Base-by-base conservation (phyloP, 2,329 filamentous ascomycete genomes). In the Ciborinia camelliae region DNA sequence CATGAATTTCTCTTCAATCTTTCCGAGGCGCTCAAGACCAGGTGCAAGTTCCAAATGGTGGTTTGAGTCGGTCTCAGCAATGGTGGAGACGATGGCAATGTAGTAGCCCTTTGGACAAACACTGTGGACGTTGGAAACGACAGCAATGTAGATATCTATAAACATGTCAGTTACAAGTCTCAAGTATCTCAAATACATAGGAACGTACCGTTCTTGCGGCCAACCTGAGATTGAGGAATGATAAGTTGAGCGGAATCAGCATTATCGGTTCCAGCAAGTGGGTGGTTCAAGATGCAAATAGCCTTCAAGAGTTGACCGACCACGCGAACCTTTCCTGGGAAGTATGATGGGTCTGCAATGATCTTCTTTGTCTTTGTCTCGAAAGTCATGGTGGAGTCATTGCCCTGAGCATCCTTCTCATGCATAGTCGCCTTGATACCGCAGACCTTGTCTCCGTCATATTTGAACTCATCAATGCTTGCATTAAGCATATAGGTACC, bases 401-500 rank as follows among this genome's bases (percentile, higher is more conserved):
- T 69, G 84, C 82, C 77, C 26, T 53, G 47, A 10, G 39, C 47
- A 92, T 91, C 66, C 92, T 90, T 68, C 88, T 86, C 77, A 91
- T 91, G 76, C 93, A 98, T 98, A 72, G 95, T 97, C 59, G 95
- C 95, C 82, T 96, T 96, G 82, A 99, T 98, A 65, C 95, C 95
- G 20, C 87, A 84, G n/a, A 94, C 91, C 83, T 96, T 97, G 75
- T 84, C 86, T 64, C 82, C 86, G 66, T 96, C 91, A 76, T 95
- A 96, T 67, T 90, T 78, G 70, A 99, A 81, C 82, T 99, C 95
- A 69, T 98, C 90, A 64, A 99, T 85, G 71, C 88, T 87, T 72
- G 95, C 96, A 84, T 98, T 98, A 75, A 99, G 89, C 93, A 99
- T 99, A 81, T 99, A 99, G 59, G 95, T 99, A 72, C 95, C 95